A percentile compares a stretch with the other conserved stretches of the same genome.
Conservation (phyloP, 129 eudicot genomes). For the Flaveria sonorensis region DNA sequence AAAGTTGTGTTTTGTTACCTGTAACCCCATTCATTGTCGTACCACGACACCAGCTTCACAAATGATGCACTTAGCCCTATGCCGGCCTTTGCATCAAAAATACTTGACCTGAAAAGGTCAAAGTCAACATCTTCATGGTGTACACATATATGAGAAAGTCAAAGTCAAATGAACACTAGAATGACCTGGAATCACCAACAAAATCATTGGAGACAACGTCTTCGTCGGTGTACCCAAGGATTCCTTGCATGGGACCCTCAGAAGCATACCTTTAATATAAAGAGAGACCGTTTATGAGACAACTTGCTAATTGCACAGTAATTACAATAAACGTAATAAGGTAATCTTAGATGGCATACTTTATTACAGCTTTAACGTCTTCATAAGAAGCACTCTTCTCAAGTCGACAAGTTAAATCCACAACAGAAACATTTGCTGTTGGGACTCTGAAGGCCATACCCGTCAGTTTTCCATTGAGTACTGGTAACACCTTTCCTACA, state of each 20-base stretch:
- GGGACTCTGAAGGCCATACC: constrained; percentile 99
- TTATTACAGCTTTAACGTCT: constrained; percentile 91
- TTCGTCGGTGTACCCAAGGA: constrained; percentile 94
- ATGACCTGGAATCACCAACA: constrained; percentile 85
- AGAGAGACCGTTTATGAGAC: background rate
- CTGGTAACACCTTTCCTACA: constrained; percentile 97
- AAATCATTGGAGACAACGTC: constrained; percentile 98
- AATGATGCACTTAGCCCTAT: constrained; percentile 79
- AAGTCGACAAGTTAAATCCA: constrained; percentile 94
- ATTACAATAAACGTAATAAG: background rate
- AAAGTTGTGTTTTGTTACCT: constrained; percentile 53
- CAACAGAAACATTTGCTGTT: constrained; percentile 94
- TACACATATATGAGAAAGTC: background rate
- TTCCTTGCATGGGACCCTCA: constrained; percentile 82
- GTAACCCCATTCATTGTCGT: constrained; percentile 98
- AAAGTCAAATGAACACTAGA: constrained; percentile 2
- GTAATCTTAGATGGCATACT: constrained; percentile 44
- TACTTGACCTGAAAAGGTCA: constrained; percentile 68
- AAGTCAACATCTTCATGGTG: background rate
- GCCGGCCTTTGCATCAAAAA: constrained; percentile 91
- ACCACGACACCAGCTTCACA: constrained; percentile 93
- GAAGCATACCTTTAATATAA: constrained; percentile 67
- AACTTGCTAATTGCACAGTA: background rate
- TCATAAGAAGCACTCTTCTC: constrained; percentile 89
- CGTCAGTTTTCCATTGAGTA: constrained; percentile 90